These are phyloP conservation scores for Zygosaccharomyces bailii DNA, from an alignment of 805 yeast genomes.

Conservation along the genomic window DNA sequence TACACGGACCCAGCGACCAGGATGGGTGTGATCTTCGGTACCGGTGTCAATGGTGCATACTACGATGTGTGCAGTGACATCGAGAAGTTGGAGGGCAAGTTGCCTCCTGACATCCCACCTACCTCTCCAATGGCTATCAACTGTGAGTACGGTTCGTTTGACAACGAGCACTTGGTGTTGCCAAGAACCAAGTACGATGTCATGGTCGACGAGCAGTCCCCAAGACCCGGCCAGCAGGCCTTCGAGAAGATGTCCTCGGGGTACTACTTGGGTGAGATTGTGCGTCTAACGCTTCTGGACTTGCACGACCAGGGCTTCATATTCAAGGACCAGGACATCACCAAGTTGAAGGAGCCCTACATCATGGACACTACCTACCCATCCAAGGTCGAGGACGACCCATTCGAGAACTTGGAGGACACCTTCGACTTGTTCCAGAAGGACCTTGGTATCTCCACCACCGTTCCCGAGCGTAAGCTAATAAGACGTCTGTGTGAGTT, in stretches of 20 bases:
- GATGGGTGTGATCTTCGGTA: constrained; percentile 96
- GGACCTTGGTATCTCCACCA: constrained; percentile 60
- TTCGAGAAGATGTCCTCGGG: constrained; percentile 98
- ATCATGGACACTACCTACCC: constrained; percentile 88
- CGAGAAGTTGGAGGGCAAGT: constrained; percentile 74
- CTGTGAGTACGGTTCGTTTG: constrained; percentile 98
- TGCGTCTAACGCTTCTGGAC: constrained; percentile 77
- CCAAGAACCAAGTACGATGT: constrained; percentile 91
- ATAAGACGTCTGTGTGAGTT: constrained; percentile 80
- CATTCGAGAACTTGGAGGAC: constrained; percentile 75
- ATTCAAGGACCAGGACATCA: constrained; percentile 66
- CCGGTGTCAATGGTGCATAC: constrained; percentile 97
- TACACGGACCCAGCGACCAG: constrained; percentile 84
- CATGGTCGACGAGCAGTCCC: constrained; percentile 76
- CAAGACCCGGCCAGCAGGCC: constrained; percentile 94
- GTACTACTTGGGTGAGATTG: constrained; percentile 88
- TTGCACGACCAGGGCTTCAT: constrained; percentile 60
- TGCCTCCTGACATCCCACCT: constrained; percentile 58
- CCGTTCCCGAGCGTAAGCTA: constrained; percentile 73
- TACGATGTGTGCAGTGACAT: constrained; percentile 70
- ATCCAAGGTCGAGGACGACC: constrained; percentile 83
- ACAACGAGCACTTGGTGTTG: constrained; percentile 75
- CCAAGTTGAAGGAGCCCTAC: constrained; percentile 59
- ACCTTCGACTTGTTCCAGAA: constrained; percentile 63
- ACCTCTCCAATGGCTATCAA: constrained; percentile 88